Evolutionary conservation across 2,329 filamentous ascomycete genomes (phyloP).

Genomic region (Aspergillus candidus): DNA sequence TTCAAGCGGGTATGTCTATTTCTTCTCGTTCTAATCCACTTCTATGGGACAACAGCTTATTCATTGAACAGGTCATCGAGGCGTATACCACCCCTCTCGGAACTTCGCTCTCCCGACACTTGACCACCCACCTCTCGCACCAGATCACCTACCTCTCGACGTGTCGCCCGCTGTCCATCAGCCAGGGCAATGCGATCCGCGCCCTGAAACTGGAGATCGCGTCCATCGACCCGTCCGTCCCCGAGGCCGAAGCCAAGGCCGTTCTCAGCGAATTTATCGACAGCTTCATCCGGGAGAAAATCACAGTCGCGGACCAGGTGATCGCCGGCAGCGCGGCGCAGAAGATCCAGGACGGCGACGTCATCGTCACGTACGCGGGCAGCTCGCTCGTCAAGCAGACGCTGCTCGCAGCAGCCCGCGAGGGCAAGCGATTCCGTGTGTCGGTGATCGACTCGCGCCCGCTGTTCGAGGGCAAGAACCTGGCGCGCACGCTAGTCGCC

Average conservation of each 20-base stretch:
- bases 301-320: slow-evolving; percentile 77
- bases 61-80: slow-evolving; percentile 64
- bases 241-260: slow-evolving; percentile 75
- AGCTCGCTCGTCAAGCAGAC: slow-evolving; percentile 81
- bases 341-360: slow-evolving; percentile 72
- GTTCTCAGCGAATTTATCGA: slow-evolving; percentile 76
- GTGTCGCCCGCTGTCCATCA: slow-evolving; percentile 91
- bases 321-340: slow-evolving; percentile 71
- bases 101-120: slow-evolving; percentile 79
- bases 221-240: slow-evolving; percentile 77
- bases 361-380: slow-evolving; percentile 80
- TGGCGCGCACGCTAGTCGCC: slow-evolving; percentile 64
- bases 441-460: slow-evolving; percentile 75
- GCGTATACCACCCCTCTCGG: slow-evolving; percentile 85
- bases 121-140: slow-evolving; percentile 85
- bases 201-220: slow-evolving; percentile 91
- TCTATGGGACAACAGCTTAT: no score
- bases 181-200: slow-evolving; percentile 93
- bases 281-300: slow-evolving; percentile 81
- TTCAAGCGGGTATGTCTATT: slow-evolving; percentile 67
- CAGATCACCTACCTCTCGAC: slow-evolving; percentile 94
- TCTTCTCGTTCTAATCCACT: not conserved
- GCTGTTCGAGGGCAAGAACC: slow-evolving; percentile 61
- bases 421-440: slow-evolving; percentile 73
- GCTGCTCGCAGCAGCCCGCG: slow-evolving; percentile 62